Base-by-base conservation (phyloP, 179 eudicot genomes). In the Vitellaria paradoxa region DNA sequence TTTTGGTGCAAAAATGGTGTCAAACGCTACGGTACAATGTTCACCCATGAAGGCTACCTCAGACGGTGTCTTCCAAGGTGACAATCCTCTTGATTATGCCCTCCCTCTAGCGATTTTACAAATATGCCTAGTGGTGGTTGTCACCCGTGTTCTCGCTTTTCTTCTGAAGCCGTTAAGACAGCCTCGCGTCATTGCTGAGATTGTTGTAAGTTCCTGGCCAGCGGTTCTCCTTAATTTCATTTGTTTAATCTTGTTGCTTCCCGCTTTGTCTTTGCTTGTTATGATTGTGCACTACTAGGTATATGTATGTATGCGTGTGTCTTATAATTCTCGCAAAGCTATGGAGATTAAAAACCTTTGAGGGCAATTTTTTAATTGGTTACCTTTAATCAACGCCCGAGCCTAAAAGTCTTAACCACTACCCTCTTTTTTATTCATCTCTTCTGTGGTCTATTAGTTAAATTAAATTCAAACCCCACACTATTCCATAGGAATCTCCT, bases 111-210 rank as follows among this genome's bases (percentile, higher is more conserved):
- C 80, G 21, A 95, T 95, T 72, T 14, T 95, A 9, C 99, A 95
- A 73, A 95, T 95, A 73, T 91, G 94, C 63, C 73, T 91, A 9
- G 99, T 95, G 14, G 81, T 95, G 5, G 87, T 89, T 21, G 86
- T 95, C 50, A 93, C 98, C n/a, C 92, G 99, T 47, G 74, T 78
- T 65, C 87, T 95, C 50, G 98, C 99, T 21, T 86, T 83, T 78
- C 72, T 93, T 74, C 89, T 95, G 24, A 84, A 80, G 73, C 99
- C 99, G 21, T 67, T 95, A n/a, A 82, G 98, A 30, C 99, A 95
- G 84, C 99, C 99, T 76, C 97, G 99, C 42, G 99, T 95, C 6
- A 86, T 95, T 53, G 98, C 98, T 10, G 99, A 95, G 85, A 87
- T 93, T 71, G 72, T 95, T 76, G 99, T 95, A 86, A 88, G 94